phyloP scores from a whole-genome alignment of 2,329 filamentous ascomycete genomes.

The Diaporthe vexans region DNA sequence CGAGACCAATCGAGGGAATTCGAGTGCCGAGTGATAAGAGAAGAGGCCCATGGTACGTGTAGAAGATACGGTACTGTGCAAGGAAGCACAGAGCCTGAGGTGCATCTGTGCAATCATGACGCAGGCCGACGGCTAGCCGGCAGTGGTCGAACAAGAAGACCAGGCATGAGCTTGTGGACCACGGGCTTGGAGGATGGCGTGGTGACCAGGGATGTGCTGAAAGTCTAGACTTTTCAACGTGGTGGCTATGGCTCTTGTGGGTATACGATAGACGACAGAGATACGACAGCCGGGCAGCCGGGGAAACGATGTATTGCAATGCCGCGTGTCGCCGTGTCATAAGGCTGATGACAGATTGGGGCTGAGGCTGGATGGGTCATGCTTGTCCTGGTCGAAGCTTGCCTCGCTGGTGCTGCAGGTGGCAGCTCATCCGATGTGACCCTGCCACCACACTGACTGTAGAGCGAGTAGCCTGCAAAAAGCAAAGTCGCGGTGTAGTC shows the following conservation, averaged over 20 bases:
- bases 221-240: background rate
- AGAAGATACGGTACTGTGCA: background rate
- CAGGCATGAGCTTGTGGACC: no score
- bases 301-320: background rate
- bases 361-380: constrained; percentile 21
- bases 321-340: constrained; percentile 27
- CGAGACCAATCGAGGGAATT: background rate
- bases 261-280: background rate
- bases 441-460: background rate
- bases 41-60: background rate
- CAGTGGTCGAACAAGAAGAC: constrained; percentile 8
- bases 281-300: background rate
- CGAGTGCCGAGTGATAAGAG: background rate
- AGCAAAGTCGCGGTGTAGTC: background rate
- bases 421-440: constrained; percentile 22
- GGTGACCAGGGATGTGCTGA: background rate
- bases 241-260: background rate
- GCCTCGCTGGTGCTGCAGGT: constrained; percentile 18
- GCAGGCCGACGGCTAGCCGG: constrained; percentile 22
- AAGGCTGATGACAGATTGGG: constrained; percentile 30
- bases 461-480: background rate
- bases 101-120: constrained; percentile 30
- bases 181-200: constrained; percentile 7
- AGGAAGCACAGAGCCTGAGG: background rate
- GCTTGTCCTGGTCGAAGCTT: background rate